phyloP scores from a whole-genome alignment of 1,284 basidiomycete species.

The Ustilago loliicola region DNA sequence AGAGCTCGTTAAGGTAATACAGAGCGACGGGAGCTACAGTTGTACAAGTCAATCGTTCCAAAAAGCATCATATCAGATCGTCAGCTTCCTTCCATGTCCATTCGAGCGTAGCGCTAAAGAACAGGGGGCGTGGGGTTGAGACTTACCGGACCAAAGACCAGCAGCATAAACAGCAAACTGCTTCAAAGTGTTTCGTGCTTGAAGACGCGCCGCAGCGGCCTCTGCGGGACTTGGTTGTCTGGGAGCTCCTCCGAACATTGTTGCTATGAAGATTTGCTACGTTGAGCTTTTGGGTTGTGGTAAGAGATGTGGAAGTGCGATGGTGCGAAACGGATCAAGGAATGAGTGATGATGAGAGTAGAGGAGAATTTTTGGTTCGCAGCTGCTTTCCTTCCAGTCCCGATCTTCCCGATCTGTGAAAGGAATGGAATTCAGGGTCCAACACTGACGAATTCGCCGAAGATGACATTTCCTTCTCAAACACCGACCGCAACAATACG shows the following conservation, averaged over 20 bases:
- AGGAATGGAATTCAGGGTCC: constrained; percentile 20
- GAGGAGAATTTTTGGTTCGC: constrained; percentile 11
- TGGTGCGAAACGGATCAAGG: not conserved
- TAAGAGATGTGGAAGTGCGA: not conserved
- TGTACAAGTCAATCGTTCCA: too few relatives aligned
- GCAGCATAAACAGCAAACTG: constrained; percentile 40
- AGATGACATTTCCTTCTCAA: not conserved
- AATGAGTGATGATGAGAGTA: not conserved
- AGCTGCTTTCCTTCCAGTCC: not conserved
- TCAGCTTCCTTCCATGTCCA: constrained; percentile 6
- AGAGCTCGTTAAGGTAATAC: constrained; percentile 52
- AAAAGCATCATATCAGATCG: not conserved
- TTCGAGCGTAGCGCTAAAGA: too few relatives aligned
- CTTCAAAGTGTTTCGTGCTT: constrained; percentile 35
- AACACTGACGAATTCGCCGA: constrained; percentile 24
- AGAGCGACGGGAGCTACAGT: constrained; percentile 45
- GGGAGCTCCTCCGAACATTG: constrained; percentile 53
- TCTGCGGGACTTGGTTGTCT: constrained; percentile 37
- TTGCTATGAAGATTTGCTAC: not conserved
- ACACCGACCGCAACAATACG: not conserved
- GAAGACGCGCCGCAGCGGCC: constrained; percentile 35
- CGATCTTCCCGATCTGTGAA: not conserved
- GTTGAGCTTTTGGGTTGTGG: not conserved
- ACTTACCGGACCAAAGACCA: constrained; percentile 50
- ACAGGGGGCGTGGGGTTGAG: not conserved